phyloP scores from a whole-genome alignment of 306 rosid genomes.

The Sindora glabra region DNA sequence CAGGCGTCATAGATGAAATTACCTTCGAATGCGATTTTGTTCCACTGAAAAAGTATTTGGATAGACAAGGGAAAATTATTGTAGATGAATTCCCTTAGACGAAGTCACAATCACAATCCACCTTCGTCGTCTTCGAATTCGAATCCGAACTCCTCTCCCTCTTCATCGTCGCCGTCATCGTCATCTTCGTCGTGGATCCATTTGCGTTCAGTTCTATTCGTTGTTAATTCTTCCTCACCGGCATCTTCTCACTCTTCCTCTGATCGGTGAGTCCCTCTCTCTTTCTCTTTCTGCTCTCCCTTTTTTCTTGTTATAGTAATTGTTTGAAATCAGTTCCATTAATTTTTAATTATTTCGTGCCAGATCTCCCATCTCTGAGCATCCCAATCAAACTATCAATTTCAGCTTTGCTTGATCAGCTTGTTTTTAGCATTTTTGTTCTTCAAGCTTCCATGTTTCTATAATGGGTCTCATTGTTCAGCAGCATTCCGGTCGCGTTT shows the following conservation, averaged over 20 bases:
- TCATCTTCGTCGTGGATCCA: conserved; percentile 92
- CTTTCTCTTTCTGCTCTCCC: conserved; percentile 9
- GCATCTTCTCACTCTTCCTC: conserved; percentile 85
- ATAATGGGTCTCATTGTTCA: conserved; percentile 23
- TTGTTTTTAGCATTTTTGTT: conserved; percentile 21
- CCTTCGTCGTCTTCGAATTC: conserved; percentile 69
- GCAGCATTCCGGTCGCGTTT: conserved; percentile 15
- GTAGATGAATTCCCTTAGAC: conserved; percentile 94
- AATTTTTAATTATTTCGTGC: conserved; percentile 30
- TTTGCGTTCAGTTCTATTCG: conserved; percentile 97
- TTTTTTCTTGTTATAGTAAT: too few relatives aligned
- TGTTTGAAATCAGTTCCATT: conserved; percentile 21
- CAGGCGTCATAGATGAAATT: conserved; percentile 18
- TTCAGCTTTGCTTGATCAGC: conserved; percentile 42
- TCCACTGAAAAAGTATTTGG: too few relatives aligned
- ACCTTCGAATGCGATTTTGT: conserved; percentile 29
- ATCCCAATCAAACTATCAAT: conserved; percentile 26
- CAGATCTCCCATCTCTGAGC: conserved; percentile 53
- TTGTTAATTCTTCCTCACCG: conserved; percentile 94
- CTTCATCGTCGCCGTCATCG: conserved; percentile 61
- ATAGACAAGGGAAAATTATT: conserved; percentile 17
- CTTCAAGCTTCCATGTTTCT: conserved; percentile 9
- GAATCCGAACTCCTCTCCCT: too few relatives aligned
- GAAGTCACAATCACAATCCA: conserved; percentile 83
- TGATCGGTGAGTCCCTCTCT: conserved; percentile 89